Evolutionary conservation across 2,329 filamentous ascomycete species (phyloP).

Genomic region (Ceratocystis eucalypticola): DNA sequence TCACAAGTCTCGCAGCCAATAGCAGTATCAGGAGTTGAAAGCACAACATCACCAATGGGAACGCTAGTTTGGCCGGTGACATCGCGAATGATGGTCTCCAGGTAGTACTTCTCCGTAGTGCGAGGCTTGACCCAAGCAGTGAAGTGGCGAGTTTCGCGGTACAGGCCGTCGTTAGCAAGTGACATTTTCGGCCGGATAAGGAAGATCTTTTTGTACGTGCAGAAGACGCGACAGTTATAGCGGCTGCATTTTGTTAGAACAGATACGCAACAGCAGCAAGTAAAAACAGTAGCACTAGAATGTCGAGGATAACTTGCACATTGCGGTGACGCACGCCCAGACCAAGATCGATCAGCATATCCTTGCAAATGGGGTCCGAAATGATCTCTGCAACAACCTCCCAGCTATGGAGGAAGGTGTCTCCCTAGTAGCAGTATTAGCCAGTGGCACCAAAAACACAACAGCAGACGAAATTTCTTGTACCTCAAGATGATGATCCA

Average conservation of each 20-base stretch:
- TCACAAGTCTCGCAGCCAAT: slow-evolving; percentile 32
- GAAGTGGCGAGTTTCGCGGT: slow-evolving; percentile 31
- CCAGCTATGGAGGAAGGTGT: slow-evolving; percentile 26
- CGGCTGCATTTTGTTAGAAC: slow-evolving; percentile 21
- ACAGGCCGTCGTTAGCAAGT: slow-evolving; percentile 29
- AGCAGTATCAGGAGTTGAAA: slow-evolving; percentile 30
- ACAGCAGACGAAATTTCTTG: neutral
- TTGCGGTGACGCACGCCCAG: slow-evolving; percentile 22
- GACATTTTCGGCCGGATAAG: slow-evolving; percentile 23
- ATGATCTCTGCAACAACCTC: slow-evolving; percentile 27
- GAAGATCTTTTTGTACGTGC: slow-evolving; percentile 24
- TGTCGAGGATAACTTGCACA: slow-evolving; percentile 5
- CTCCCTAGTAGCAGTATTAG: slow-evolving; percentile 20
- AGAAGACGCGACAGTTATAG: slow-evolving; percentile 30
- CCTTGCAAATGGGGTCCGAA: slow-evolving; percentile 24
- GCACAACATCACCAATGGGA: slow-evolving; percentile 31
- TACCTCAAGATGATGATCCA: slow-evolving; percentile 26
- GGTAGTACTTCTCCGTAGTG: slow-evolving; percentile 28
- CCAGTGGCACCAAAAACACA: neutral
- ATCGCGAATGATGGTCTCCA: slow-evolving; percentile 25
- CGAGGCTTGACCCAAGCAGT: slow-evolving; percentile 29
- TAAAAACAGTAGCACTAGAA: neutral
- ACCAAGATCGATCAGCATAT: slow-evolving; percentile 27
- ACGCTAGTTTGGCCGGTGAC: slow-evolving; percentile 27
- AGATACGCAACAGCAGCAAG: neutral